phyloP scores from a whole-genome alignment of 116 monocot species.

The Iris pallida region DNA sequence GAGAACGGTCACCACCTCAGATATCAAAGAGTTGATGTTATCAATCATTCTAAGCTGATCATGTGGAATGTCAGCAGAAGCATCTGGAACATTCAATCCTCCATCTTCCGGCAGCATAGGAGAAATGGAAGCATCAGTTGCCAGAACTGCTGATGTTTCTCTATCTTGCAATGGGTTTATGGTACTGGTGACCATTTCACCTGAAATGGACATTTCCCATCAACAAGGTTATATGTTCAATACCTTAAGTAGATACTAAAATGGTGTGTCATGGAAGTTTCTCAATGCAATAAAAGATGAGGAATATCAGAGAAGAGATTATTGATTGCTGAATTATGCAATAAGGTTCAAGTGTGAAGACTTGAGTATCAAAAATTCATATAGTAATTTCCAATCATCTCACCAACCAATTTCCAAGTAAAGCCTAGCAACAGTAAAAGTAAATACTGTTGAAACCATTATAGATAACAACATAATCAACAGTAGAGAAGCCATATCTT shows the following conservation, averaged over 20 bases:
- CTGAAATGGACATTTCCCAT: slow-evolving; percentile 16
- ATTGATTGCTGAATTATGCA: too few species aligned
- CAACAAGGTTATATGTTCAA: slow-evolving; percentile 16
- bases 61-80: slow-evolving; percentile 41
- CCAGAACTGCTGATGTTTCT: slow-evolving; percentile 5
- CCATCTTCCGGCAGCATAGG: slow-evolving; percentile 25
- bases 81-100: slow-evolving; percentile 19
- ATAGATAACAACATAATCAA: too few species aligned
- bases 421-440: too few species aligned
- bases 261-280: slow-evolving; percentile 5
- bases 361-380: too few species aligned
- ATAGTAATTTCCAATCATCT: too few species aligned
- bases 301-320: neutral
- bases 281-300: slow-evolving; percentile 4
- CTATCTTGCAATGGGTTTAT: slow-evolving; percentile 14
- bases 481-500: too few species aligned
- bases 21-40: slow-evolving; percentile 83
- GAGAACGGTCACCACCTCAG: slow-evolving; percentile 50
- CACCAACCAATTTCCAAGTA: too few species aligned
- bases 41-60: slow-evolving; percentile 90
- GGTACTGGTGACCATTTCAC: slow-evolving; percentile 10
- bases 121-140: slow-evolving; percentile 22
- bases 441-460: too few species aligned
- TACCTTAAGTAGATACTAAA: slow-evolving; percentile 11
- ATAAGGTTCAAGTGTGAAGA: too few species aligned